Base-by-base conservation (phyloP, 768 basidiomycete species). In the Tephrocybe sp. region DNA sequence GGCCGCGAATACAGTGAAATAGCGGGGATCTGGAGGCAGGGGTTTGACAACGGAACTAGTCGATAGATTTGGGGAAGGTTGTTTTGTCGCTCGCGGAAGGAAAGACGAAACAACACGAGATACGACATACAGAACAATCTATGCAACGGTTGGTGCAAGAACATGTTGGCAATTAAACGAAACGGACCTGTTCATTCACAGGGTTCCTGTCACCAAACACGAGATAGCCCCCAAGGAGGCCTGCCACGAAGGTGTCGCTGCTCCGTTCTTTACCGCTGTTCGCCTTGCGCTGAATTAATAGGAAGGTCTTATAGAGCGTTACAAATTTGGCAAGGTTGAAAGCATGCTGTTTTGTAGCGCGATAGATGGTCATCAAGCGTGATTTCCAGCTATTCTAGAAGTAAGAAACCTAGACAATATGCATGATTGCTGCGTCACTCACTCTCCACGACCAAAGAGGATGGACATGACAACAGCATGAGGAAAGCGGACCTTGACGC, bases 401-500 rank as follows among this genome's bases (percentile, higher is more conserved):
- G 52, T 61, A 47, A 54, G 23, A 29, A 53, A 53, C 22, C 19
- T 46, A 44, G 23, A 38, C 21, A 43, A 42, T 47, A 45, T 56
- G 45, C 13, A 39, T 45, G 11, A 16, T 48, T 45, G 42, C 13
- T 33, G 36, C n/a, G n/a, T n/a, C n/a, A 81, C 91, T 66, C 58
- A 97, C 92, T 89, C 82, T 72, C 93, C 93, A 41, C 86, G 80
- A 25, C 93, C 92, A 61, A 97, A 98, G 34, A 98, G 74, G 52
- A 97, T 80, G 19, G 93, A 88, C 94, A 97, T 97, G 42, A 98
- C 86, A 23, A 98, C 73, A 1, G 95, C 95, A 78, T 98, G 95
- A 31, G 95, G 95, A 60, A 95, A 94, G 36, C 93, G 75, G 54
- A 95, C 87, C 70, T 93, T 92, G 58, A 86, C 88, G 30, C 91